These are phyloP conservation scores for Solanum pinnatisectum DNA, from an alignment of 257 asterid genomes.

Conservation along the genomic window DNA sequence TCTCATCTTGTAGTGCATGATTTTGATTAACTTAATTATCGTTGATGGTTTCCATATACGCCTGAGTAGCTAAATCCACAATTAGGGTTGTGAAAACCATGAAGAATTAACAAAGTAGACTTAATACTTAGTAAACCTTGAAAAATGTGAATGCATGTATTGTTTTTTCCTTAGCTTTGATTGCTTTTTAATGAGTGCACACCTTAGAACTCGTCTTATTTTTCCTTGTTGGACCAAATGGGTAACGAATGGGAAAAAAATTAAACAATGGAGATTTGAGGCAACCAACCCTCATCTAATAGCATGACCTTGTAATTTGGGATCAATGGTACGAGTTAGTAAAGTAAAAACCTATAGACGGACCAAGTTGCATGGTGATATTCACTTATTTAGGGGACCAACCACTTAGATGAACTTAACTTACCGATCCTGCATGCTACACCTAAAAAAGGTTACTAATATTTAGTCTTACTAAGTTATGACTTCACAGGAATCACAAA, in stretches of 20 bases:
- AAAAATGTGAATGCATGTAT: neutral
- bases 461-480: neutral
- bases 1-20: neutral
- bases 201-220: neutral
- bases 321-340: neutral
- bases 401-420: neutral
- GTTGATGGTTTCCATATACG: too few species aligned
- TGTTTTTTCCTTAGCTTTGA: neutral
- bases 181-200: neutral
- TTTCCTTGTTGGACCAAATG: neutral
- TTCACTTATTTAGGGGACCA: neutral
- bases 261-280: neutral
- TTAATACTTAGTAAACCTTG: neutral
- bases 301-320: neutral
- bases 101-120: neutral
- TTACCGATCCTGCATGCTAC: neutral
- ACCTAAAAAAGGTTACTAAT: neutral
- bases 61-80: neutral
- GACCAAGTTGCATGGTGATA: neutral
- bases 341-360: neutral
- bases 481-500: neutral
- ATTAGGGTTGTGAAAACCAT: neutral
- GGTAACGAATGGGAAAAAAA: neutral
- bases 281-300: neutral
- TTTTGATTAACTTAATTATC: too few species aligned